These are phyloP conservation scores for Pseudogymnoascus sp. DNA, from an alignment of 2,329 filamentous ascomycete genomes.

Conservation along the genomic window DNA sequence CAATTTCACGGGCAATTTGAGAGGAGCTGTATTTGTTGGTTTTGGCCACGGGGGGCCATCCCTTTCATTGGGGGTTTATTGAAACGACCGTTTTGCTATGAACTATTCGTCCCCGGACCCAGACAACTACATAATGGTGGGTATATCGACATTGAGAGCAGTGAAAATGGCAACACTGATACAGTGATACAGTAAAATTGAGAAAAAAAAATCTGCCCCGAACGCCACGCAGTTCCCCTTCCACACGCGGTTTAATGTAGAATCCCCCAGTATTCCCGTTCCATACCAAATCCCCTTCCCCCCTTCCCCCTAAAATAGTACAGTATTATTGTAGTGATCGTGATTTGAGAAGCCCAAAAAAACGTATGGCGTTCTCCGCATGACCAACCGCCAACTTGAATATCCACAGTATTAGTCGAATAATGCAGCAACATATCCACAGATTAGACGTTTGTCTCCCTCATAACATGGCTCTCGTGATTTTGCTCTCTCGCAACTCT, in stretches of 20 bases:
- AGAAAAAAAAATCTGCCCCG: background rate
- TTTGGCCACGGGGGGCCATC: background rate
- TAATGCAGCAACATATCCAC: background rate
- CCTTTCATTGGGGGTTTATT: background rate
- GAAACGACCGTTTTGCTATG: background rate
- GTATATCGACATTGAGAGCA: background rate
- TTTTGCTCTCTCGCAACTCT: background rate
- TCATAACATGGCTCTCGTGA: constrained; percentile 3
- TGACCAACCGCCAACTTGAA: background rate
- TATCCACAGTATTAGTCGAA: background rate
- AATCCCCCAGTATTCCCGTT: background rate
- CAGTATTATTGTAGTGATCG: constrained; percentile 10
- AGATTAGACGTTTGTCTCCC: background rate
- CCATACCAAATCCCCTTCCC: background rate
- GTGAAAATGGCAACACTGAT: background rate
- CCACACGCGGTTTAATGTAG: background rate
- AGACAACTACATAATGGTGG: background rate
- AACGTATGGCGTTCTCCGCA: background rate
- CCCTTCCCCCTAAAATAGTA: background rate
- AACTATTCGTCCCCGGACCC: background rate
- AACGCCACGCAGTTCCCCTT: background rate
- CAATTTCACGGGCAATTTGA: background rate
- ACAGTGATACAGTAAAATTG: background rate
- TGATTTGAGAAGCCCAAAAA: constrained; percentile 1
- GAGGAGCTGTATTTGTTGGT: background rate